A percentile compares a stretch with the other conserved stretches of the same genome.
These are phyloP conservation scores for Pachyrhizus erosus DNA, from an alignment of 306 rosid genomes.

Conservation along the genomic window DNA sequence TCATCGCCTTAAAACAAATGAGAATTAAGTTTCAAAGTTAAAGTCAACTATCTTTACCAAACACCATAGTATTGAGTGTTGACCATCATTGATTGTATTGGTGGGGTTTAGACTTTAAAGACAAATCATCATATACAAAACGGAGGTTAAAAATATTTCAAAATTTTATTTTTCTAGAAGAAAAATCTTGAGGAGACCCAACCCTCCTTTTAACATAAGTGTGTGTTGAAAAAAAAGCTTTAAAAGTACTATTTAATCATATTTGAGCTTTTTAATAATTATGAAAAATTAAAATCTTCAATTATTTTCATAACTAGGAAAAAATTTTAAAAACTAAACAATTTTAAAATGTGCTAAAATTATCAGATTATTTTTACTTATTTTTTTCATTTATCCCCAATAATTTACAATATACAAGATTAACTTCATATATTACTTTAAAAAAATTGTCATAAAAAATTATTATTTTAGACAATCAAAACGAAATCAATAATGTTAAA, in stretches of 20 bases:
- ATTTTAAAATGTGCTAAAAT: too few species aligned
- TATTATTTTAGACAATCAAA: too few species aligned
- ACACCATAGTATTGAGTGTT: background rate
- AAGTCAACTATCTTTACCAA: slow-evolving; percentile 31
- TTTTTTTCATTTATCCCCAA: too few species aligned
- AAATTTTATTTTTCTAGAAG: background rate
- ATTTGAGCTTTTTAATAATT: background rate
- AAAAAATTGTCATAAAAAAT: background rate
- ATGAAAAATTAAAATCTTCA: too few species aligned
- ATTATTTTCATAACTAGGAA: background rate
- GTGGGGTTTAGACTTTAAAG: background rate
- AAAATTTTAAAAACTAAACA: background rate
- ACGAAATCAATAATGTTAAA: too few species aligned
- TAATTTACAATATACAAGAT: too few species aligned
- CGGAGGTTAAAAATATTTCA: background rate
- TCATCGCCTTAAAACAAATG: slow-evolving; percentile 25
- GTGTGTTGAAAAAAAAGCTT: background rate
- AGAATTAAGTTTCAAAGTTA: background rate
- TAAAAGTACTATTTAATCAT: background rate
- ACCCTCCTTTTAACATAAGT: background rate
- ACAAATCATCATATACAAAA: background rate
- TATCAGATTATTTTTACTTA: too few species aligned
- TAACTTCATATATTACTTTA: too few species aligned
- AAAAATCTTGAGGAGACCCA: background rate
- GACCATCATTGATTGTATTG: background rate